Percentiles rank a stretch among this genome's conserved stretches.
phyloP scores from a whole-genome alignment of 2,329 filamentous ascomycete genomes.

The Fusarium nodosum region DNA sequence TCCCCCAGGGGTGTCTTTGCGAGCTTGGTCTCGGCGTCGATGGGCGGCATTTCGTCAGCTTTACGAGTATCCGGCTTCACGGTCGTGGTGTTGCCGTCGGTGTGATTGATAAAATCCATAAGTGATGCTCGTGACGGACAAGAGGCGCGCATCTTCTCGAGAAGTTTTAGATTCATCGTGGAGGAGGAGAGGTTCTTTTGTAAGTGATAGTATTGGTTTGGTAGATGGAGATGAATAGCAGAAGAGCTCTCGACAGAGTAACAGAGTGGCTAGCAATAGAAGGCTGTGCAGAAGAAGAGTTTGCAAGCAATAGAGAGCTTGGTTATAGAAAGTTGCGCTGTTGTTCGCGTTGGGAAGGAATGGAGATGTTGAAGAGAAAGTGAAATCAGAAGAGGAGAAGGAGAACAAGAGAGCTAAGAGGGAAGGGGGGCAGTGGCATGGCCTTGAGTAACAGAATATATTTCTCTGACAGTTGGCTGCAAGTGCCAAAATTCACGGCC shows the following conservation, averaged over 20 bases:
- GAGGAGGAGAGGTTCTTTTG: background rate
- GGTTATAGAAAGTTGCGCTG: background rate
- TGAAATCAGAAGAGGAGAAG: background rate
- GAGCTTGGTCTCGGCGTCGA: background rate
- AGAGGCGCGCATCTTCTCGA: conserved; percentile 4
- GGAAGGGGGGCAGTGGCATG: conserved; percentile 6
- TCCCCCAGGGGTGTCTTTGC: background rate
- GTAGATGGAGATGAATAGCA: background rate
- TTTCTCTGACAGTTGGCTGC: background rate
- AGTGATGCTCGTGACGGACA: conserved; percentile 12
- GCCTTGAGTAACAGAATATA: background rate
- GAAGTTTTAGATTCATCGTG: conserved; percentile 12
- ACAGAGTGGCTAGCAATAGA: background rate
- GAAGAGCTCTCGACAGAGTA: background rate
- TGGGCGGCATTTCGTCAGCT: background rate
- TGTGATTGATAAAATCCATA: conserved; percentile 16
- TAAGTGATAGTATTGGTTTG: background rate
- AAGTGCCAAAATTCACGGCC: background rate
- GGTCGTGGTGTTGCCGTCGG: background rate
- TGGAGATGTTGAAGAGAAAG: background rate
- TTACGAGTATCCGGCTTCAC: background rate
- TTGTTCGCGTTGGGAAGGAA: background rate
- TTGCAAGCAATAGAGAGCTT: background rate
- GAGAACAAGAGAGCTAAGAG: background rate
- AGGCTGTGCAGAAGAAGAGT: background rate